These are phyloP conservation scores for Talaromyces sp. DNA, from an alignment of 2,329 filamentous ascomycete genomes.

Conservation along the genomic window DNA sequence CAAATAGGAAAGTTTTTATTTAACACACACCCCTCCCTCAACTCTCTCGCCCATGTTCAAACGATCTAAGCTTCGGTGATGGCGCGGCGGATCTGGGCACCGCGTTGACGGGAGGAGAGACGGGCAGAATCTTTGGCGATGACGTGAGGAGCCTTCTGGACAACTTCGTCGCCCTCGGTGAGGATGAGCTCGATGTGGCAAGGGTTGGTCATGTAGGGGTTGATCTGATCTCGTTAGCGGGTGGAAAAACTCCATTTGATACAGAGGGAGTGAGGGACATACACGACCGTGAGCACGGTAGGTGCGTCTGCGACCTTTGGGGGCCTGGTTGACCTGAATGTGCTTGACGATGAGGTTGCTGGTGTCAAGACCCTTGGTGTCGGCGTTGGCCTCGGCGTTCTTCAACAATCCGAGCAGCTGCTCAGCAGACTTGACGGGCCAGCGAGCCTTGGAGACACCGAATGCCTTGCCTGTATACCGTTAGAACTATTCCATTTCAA, in stretches of 20 bases:
- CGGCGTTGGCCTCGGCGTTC: conserved; percentile 96
- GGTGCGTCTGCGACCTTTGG: conserved; percentile 97
- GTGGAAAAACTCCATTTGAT: neutral
- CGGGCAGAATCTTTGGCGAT: conserved; percentile 62
- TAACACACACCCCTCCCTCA: neutral
- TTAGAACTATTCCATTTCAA: neutral
- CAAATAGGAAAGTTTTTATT: neutral
- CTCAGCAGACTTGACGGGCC: conserved; percentile 98
- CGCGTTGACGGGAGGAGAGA: conserved; percentile 91
- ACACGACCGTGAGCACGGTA: conserved; percentile 99
- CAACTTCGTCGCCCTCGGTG: conserved; percentile 92
- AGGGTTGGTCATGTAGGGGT: conserved; percentile 99
- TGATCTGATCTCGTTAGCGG: conserved; percentile 65
- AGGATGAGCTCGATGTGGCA: conserved; percentile 99
- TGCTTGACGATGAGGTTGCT: conserved; percentile 98
- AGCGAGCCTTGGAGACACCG: conserved; percentile 96
- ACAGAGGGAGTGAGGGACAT: conserved; percentile 52
- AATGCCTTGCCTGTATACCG: conserved; percentile 82
- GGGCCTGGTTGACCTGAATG: conserved; percentile 99
- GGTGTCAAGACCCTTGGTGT: conserved; percentile 96
- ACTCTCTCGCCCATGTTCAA: neutral
- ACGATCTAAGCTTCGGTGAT: conserved; percentile 54
- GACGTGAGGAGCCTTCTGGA: conserved; percentile 78
- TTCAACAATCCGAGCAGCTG: conserved; percentile 96
- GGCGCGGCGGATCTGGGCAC: conserved; percentile 60